Conservation (phyloP, 164 flowering plant species). For the Berberis thunbergii region DNA sequence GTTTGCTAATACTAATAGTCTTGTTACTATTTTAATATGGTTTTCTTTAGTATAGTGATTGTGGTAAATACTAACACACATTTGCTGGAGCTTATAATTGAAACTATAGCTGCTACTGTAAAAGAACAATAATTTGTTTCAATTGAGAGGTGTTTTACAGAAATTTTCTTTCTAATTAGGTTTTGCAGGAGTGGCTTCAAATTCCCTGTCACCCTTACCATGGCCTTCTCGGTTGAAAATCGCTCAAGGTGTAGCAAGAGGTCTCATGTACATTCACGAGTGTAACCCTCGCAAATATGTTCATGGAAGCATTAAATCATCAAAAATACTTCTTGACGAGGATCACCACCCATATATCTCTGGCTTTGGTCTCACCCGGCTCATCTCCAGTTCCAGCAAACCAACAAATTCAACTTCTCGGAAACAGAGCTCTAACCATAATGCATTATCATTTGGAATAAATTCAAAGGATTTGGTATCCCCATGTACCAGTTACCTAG, state of each 20-base stretch:
- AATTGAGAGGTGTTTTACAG: too few relatives aligned
- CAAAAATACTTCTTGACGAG: conserved; percentile 80
- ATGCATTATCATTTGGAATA: conserved; percentile 12
- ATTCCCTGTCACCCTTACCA: conserved; percentile 44
- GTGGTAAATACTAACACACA: too few relatives aligned
- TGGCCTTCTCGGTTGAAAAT: conserved; percentile 77
- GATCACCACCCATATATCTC: conserved; percentile 67
- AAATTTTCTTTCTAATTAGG: neutral
- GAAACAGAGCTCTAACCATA: conserved; percentile 30
- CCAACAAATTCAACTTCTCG: conserved; percentile 18
- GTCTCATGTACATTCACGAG: conserved; percentile 79
- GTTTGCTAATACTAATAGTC: too few relatives aligned
- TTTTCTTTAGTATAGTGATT: too few relatives aligned
- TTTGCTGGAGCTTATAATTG: too few relatives aligned
- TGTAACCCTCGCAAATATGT: conserved; percentile 60
- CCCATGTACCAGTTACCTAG: conserved; percentile 31
- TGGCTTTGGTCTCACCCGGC: conserved; percentile 80
- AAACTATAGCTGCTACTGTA: too few relatives aligned
- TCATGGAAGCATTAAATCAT: conserved; percentile 84
- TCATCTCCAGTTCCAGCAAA: conserved; percentile 28
- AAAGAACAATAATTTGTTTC: too few relatives aligned
- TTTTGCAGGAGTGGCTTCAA: conserved; percentile 48
- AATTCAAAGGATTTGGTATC: conserved; percentile 21
- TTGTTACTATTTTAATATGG: too few relatives aligned
- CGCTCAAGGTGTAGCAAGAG: conserved; percentile 76